A percentile compares a stretch with the other conserved stretches of the same genome.
Evolutionary conservation across 352 stramenopile species (phyloP).

Genomic region (Globisporangium paddicum): DNA sequence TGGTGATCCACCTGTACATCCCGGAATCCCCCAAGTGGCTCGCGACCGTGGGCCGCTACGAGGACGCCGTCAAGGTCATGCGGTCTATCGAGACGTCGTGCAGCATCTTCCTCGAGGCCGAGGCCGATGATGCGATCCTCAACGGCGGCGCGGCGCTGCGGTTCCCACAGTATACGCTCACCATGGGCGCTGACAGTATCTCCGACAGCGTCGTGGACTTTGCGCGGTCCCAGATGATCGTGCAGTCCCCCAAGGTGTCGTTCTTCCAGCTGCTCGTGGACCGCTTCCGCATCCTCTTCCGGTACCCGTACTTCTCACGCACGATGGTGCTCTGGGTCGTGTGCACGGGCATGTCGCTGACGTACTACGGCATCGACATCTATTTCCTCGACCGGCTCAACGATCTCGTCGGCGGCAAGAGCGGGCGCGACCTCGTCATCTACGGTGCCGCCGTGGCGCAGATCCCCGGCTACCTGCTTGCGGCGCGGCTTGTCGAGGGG

Average conservation of each 20-base stretch:
- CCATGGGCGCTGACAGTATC: neutral
- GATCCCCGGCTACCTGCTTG: constrained; percentile 1
- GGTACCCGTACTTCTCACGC: constrained; percentile 16
- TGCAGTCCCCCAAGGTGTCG: constrained; percentile 1
- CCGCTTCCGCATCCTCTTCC: constrained; percentile 16
- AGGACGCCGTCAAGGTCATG: constrained; percentile 8
- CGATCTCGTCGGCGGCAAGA: neutral
- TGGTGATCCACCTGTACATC: constrained; percentile 2
- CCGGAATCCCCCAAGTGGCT: constrained; percentile 10
- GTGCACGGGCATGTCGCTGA: constrained; percentile 19
- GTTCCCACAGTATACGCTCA: neutral
- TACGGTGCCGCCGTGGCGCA: constrained; percentile 16
- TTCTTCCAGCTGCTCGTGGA: constrained; percentile 9
- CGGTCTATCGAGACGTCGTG: constrained; percentile 4
- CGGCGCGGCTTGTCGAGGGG: neutral
- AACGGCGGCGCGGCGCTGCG: neutral
- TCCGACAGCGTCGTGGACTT: neutral
- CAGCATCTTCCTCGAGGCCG: constrained; percentile 1
- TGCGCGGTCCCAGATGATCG: constrained; percentile 3
- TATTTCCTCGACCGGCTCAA: constrained; percentile 14
- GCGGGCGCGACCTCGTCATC: constrained; percentile 7
- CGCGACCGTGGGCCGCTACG: constrained; percentile 7
- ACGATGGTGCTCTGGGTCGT: constrained; percentile 22
- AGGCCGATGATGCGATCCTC: neutral
- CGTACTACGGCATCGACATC: constrained; percentile 21